A percentile compares a stretch with the other conserved stretches of the same genome.
Evolutionary conservation across 768 basidiomycete genomes (phyloP).

Genomic region (Lentinula guzmanii): DNA sequence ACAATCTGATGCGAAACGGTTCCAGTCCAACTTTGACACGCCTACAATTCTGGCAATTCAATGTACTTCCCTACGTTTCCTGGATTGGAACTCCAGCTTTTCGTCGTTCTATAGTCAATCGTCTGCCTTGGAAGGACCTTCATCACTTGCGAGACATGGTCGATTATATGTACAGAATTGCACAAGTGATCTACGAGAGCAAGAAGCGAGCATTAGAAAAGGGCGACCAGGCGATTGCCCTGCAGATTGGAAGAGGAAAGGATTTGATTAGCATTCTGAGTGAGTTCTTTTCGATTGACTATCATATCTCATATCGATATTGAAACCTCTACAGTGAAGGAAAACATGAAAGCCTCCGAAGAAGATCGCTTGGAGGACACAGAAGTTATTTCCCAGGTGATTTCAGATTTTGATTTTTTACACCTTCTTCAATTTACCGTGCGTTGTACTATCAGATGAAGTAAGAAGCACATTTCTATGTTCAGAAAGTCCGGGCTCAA

Average conservation of each 20-base stretch:
- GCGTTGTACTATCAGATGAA: neutral
- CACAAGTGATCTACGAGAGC: conserved; percentile 17
- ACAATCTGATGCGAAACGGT: neutral
- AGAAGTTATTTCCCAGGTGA: conserved; percentile 29
- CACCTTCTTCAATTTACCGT: neutral
- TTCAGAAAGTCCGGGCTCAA: neutral
- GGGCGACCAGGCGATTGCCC: conserved; percentile 18
- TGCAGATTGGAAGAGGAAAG: conserved; percentile 24
- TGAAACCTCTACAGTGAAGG: conserved; percentile 20
- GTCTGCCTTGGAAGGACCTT: conserved; percentile 15
- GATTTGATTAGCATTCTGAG: conserved; percentile 30
- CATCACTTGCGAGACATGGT: conserved; percentile 20
- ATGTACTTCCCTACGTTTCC: conserved; percentile 14
- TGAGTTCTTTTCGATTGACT: conserved; percentile 3
- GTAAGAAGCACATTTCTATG: neutral
- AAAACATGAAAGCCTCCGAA: conserved; percentile 24
- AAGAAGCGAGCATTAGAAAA: conserved; percentile 21
- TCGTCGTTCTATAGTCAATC: conserved; percentile 16
- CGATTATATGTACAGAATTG: conserved; percentile 22
- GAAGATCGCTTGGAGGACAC: conserved; percentile 25
- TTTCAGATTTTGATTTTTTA: neutral
- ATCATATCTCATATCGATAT: neutral
- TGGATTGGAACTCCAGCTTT: conserved; percentile 19
- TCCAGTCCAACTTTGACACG: neutral
- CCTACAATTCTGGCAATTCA: neutral